phyloP scores from a whole-genome alignment of 2,329 filamentous ascomycete species.

The Lomentospora prolificans region DNA sequence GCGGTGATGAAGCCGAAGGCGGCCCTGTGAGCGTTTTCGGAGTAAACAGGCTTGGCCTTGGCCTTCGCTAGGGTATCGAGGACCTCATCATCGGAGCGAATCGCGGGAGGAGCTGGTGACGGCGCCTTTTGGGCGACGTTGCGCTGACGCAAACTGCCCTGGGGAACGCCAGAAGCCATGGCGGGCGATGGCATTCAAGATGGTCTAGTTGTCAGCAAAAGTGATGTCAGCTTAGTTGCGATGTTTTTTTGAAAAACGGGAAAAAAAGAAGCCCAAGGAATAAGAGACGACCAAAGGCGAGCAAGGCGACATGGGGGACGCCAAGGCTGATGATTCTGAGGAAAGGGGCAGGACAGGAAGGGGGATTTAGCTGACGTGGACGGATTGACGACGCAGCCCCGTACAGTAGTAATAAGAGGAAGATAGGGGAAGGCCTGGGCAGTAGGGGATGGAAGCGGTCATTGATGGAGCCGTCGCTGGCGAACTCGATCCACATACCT shows the following conservation, averaged over 20 bases:
- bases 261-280: not conserved
- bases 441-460: no score
- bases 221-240: not conserved
- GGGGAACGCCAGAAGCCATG: conserved; percentile 41
- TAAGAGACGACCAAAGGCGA: not conserved
- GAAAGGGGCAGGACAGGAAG: conserved; percentile 2
- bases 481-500: conserved; percentile 9
- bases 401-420: conserved; percentile 1
- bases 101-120: conserved; percentile 22
- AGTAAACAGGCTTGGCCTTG: conserved; percentile 26
- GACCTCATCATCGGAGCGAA: conserved; percentile 32
- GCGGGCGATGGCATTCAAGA: conserved; percentile 14
- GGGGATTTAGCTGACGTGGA: not conserved
- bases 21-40: conserved; percentile 79
- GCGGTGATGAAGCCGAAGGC: conserved; percentile 67
- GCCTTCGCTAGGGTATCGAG: conserved; percentile 39
- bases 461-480: no score
- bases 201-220: conserved; percentile 10
- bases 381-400: not conserved
- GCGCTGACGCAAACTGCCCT: conserved; percentile 50
- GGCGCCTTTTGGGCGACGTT: conserved; percentile 35
- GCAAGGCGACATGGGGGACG: not conserved
- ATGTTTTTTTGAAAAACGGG: not conserved
- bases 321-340: not conserved
- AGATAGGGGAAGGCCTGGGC: no score